Conservation (phyloP, 1,284 basidiomycete species). For the Volvariella surrecta region DNA sequence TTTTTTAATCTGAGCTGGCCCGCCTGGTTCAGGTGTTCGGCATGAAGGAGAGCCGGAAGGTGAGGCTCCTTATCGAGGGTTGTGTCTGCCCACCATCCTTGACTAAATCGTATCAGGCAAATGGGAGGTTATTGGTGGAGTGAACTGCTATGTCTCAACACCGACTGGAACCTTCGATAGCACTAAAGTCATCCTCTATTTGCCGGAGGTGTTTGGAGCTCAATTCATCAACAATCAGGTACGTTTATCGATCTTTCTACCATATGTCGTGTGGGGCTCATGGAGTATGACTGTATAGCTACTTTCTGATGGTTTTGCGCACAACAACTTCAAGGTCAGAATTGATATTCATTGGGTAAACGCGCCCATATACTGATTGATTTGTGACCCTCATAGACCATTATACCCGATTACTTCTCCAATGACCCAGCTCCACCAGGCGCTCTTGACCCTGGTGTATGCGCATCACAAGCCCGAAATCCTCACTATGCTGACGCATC, state of each 20-base stretch:
- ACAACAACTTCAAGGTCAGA: constrained; percentile 45
- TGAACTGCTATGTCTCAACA: constrained; percentile 40
- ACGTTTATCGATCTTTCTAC: not conserved
- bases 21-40: constrained; percentile 32
- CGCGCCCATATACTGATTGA: not conserved
- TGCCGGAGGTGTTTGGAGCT: constrained; percentile 63
- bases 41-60: constrained; percentile 49
- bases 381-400: constrained; percentile 12
- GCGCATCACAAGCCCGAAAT: constrained; percentile 12
- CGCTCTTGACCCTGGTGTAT: constrained; percentile 26
- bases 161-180: constrained; percentile 37
- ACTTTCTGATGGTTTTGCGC: constrained; percentile 65
- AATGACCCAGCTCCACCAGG: constrained; percentile 44
- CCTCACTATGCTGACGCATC: not conserved
- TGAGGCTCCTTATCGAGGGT: constrained; percentile 13
- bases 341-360: not conserved
- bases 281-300: constrained; percentile 32
- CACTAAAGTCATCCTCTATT: constrained; percentile 43
- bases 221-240: constrained; percentile 46
- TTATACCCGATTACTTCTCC: constrained; percentile 51
- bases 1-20: not conserved
- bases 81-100: not conserved
- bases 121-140: constrained; percentile 34
- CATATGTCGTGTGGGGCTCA: not conserved
- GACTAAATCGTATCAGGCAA: constrained; percentile 23